Percentiles rank a stretch among this genome's conserved stretches.
Conservation (phyloP, 192 early-diverging fungal species). For the Coemansia sp. region DNA sequence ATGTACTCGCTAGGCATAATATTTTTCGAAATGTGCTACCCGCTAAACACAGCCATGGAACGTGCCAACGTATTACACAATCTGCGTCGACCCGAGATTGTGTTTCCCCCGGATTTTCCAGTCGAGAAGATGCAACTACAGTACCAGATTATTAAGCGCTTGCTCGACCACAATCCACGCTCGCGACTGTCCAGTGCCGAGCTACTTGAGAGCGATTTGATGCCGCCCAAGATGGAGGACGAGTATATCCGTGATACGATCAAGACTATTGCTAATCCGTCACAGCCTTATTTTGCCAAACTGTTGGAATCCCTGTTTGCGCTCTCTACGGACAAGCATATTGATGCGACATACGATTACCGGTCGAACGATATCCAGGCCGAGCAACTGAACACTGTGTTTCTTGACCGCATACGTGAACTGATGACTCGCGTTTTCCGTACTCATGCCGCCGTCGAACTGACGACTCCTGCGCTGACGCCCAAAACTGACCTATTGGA, state of each 20-base stretch:
- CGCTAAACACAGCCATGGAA: constrained; percentile 88
- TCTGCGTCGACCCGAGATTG: constrained; percentile 59
- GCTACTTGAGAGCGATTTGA: constrained; percentile 74
- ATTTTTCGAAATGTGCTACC: constrained; percentile 89
- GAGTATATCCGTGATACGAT: constrained; percentile 92
- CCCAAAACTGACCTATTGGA: constrained; percentile 67
- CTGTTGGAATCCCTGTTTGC: constrained; percentile 83
- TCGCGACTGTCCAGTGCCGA: constrained; percentile 80
- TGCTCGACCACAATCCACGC: constrained; percentile 77
- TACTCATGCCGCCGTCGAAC: constrained; percentile 82
- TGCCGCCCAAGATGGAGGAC: constrained; percentile 86
- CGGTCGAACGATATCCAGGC: constrained; percentile 54
- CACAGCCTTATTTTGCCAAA: constrained; percentile 81
- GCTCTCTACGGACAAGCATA: constrained; percentile 75
- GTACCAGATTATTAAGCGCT: constrained; percentile 67
- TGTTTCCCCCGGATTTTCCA: constrained; percentile 63
- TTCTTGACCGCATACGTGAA: constrained; percentile 69
- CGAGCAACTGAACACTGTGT: constrained; percentile 68
- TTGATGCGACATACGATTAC: constrained; percentile 91
- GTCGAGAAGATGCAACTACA: constrained; percentile 66
- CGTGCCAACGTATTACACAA: constrained; percentile 68
- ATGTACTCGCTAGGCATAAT: constrained; percentile 94
- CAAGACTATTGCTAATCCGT: constrained; percentile 84
- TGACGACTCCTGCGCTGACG: constrained; percentile 80
- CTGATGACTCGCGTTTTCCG: constrained; percentile 79